phyloP scores from a whole-genome alignment of 2,329 filamentous ascomycete genomes.

The Pestalotiopsis sp. region DNA sequence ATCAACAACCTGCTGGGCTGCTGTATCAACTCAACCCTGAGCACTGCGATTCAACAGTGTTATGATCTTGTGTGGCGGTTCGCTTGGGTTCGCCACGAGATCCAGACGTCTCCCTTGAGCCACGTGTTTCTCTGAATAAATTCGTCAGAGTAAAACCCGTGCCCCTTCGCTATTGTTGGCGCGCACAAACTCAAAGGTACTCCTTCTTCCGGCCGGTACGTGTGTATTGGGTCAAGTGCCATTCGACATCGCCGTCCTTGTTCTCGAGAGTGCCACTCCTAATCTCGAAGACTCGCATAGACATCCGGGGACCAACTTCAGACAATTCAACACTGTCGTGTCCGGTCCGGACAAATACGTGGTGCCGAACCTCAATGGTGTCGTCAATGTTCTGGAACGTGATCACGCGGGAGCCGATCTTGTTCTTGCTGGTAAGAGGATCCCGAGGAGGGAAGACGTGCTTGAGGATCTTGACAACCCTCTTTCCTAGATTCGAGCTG shows the following conservation, averaged over 20 bases:
- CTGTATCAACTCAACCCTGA: constrained; percentile 14
- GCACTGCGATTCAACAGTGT: constrained; percentile 14
- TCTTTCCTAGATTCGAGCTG: constrained; percentile 34
- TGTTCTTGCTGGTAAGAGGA: constrained; percentile 66
- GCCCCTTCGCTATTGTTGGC: background rate
- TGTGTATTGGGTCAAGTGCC: constrained; percentile 95
- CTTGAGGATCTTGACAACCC: constrained; percentile 88
- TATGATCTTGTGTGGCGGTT: constrained; percentile 24
- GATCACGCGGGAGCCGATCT: constrained; percentile 85
- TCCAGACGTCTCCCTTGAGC: constrained; percentile 21
- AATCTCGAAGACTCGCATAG: constrained; percentile 95
- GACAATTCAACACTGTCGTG: constrained; percentile 87
- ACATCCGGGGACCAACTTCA: constrained; percentile 93
- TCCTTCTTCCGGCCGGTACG: constrained; percentile 94
- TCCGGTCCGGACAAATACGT: constrained; percentile 91
- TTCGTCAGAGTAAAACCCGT: background rate
- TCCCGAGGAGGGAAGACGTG: constrained; percentile 93
- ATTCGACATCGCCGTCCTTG: constrained; percentile 94
- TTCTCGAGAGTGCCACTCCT: constrained; percentile 88
- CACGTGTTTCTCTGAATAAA: constrained; percentile 21
- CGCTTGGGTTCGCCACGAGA: constrained; percentile 20
- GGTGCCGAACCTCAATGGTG: constrained; percentile 87
- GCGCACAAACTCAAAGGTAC: constrained; percentile 66
- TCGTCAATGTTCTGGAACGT: constrained; percentile 94
- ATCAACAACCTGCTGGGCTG: constrained; percentile 17